Base-by-base conservation (phyloP, 1,284 basidiomycete genomes). In the Ustilago nuda region DNA sequence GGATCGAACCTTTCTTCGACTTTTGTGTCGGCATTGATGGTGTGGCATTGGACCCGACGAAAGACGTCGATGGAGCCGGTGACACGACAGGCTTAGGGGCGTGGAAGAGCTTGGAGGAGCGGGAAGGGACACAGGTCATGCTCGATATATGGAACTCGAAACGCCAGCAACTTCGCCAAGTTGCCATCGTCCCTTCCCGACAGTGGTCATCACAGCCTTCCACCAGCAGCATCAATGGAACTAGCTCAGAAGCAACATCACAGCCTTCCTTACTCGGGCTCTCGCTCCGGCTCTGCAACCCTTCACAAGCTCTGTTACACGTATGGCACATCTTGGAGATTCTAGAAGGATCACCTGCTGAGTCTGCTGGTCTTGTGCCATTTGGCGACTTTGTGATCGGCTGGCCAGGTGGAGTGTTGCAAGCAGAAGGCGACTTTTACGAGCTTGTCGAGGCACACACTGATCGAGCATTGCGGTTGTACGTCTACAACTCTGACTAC, bases 271-370 rank as follows among this genome's bases (percentile, higher is more conserved):
- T 98, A 32, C 89, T 99, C 8, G 96, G 96, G 1, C 89, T 98
- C 6, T 95, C 93, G 74, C 92, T 98, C 89, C 90, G 96, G 17
- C 90, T 98, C 82, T 98, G 92, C 68, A 76, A 80, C 36, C 83
- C 83, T 2, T 72, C 79, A 12, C 80, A 76, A 36, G 76, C 82
- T 1, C 66, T 82, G 0, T 77, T 70, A 8, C 74, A 80, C 56
- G 82, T 98, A 8, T 99, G 96, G 95, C 96, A 99, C 86, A 94
- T 99, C 53, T 88, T 99, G 57, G 97, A 99, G 85, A 94, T 99
- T 8, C 87, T 97, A 41, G 95, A 98, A 86, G 95, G 94, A 19
- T 94, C 93, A 71, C 97, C 97, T 8, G 96, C 96, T 6, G 95
- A 98, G 88, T 77, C 73, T 4, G 82, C 79, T 60, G 93, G 93